Conservation (phyloP, 371 early-diverging fungal species). For the Mortierella sp. region DNA sequence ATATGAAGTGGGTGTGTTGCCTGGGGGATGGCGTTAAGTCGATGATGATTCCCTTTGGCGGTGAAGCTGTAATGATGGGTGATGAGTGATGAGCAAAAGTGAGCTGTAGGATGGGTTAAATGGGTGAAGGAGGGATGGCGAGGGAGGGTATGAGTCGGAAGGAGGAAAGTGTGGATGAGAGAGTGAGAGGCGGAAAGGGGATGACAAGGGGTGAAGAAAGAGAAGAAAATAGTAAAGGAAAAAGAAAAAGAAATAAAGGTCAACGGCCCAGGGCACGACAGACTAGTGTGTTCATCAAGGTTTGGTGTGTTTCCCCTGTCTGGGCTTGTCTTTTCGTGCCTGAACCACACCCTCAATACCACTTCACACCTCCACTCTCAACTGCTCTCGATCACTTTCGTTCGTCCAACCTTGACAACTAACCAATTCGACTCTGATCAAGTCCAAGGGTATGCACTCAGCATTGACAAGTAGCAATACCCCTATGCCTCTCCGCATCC, state of each 20-base stretch:
- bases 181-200: slow-evolving; percentile 5
- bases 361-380: too few species aligned
- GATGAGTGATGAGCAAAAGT: background rate
- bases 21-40: background rate
- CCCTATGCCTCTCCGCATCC: background rate
- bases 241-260: background rate
- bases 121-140: background rate
- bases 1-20: background rate
- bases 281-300: background rate
- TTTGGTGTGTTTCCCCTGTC: too few species aligned
- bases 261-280: background rate
- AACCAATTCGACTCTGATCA: too few species aligned
- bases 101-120: background rate
- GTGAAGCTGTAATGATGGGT: background rate
- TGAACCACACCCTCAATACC: too few species aligned
- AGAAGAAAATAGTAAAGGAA: background rate
- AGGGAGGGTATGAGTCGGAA: slow-evolving; percentile 3
- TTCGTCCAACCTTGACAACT: too few species aligned
- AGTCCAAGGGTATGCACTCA: too few species aligned
- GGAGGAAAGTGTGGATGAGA: background rate
- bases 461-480: too few species aligned
- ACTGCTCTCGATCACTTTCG: too few species aligned
- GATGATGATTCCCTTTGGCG: background rate
- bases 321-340: too few species aligned
- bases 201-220: background rate